Evolutionary conservation across 768 basidiomycete genomes (phyloP), one percentile per base, ranked within the genome.

Genomic region (Lactarius trivialis): DNA sequence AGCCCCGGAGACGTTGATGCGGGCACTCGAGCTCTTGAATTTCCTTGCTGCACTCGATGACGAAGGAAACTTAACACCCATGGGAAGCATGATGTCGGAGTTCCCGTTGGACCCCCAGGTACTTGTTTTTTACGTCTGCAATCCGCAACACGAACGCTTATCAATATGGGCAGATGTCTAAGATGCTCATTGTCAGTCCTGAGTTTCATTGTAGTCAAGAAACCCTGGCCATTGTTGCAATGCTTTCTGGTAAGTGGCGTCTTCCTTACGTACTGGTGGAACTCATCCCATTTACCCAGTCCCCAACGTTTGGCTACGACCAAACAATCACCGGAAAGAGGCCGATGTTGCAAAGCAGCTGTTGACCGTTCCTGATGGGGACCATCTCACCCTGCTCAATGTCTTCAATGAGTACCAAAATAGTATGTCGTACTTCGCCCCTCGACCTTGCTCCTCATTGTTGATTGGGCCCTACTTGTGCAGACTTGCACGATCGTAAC

Each of bases 21-120:
- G 95, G 60, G 96, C 96, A 11, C 76, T 99, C 57, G 97, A 98
- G 72, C 75, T 98, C 37, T 80, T 99, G 52, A 96, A 98, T 71
- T 96, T 86, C 73, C 81, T 98, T 49, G 85, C 88, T 7, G 96
- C 95, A 1, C 77, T 99, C 63, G 93, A 98, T 70, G 94, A 98
- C 68, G 93, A 97, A 3, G 95, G 97, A 12, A 85, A 92, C 56
- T 73, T 99, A 60, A 98, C 97, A 0, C 74, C 85, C 0, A 76
- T 98, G 8, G 97, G 97, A 4, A 78, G 76, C 39, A 88, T 93
- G 63, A 98, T 98, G 96, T 96, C 97, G 0, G 93, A 98, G 68
- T 98, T 98, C 79, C 97, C 96, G 14, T 81, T 99, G n/a, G 97
- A 98, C 73, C 97, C 96, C 43, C 95, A 95, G 79, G 91, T 89